These are phyloP conservation scores for Neoboletus brunneissimus DNA, from an alignment of 768 basidiomycete genomes.

Conservation along the genomic window DNA sequence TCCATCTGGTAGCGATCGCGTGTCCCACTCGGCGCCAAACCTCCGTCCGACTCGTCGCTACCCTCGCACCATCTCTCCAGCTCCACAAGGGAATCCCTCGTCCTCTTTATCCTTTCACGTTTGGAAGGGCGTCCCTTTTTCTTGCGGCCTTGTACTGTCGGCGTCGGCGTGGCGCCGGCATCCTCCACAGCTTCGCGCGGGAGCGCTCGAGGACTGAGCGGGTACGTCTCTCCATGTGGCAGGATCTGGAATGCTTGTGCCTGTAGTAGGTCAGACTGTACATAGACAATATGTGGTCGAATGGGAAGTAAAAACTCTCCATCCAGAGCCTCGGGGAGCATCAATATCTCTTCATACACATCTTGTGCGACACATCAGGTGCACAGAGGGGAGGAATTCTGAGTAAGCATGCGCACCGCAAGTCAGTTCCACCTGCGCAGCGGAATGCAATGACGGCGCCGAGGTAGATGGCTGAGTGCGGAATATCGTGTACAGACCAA, in stretches of 20 bases:
- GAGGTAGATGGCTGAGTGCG: conserved; percentile 60
- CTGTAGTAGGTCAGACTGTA: conserved; percentile 48
- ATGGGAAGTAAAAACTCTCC: conserved; percentile 43
- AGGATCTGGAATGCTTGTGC: conserved; percentile 57
- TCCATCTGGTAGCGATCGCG: conserved; percentile 41
- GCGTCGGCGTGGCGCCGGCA: conserved; percentile 6
- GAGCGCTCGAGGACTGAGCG: conserved; percentile 60
- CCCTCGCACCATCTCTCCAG: conserved; percentile 49
- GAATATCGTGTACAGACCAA: conserved; percentile 69
- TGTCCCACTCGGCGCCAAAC: conserved; percentile 31
- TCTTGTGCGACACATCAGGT: conserved; percentile 42
- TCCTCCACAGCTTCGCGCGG: conserved; percentile 67
- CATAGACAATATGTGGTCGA: conserved; percentile 47
- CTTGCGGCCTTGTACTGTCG: conserved; percentile 30
- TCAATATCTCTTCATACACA: conserved; percentile 46
- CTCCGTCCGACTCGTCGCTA: not conserved
- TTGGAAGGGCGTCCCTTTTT: conserved; percentile 65
- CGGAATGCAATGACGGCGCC: conserved; percentile 46
- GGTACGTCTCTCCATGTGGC: conserved; percentile 47
- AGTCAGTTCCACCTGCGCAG: conserved; percentile 60
- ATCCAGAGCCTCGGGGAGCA: conserved; percentile 46
- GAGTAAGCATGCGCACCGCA: conserved; percentile 40
- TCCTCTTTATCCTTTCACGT: conserved; percentile 56
- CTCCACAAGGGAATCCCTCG: conserved; percentile 45
- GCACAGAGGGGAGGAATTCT: not conserved